Evolutionary conservation across 202 grass and related monocot species (phyloP).

Genomic region (Schoenoplectus tabernaemontani): DNA sequence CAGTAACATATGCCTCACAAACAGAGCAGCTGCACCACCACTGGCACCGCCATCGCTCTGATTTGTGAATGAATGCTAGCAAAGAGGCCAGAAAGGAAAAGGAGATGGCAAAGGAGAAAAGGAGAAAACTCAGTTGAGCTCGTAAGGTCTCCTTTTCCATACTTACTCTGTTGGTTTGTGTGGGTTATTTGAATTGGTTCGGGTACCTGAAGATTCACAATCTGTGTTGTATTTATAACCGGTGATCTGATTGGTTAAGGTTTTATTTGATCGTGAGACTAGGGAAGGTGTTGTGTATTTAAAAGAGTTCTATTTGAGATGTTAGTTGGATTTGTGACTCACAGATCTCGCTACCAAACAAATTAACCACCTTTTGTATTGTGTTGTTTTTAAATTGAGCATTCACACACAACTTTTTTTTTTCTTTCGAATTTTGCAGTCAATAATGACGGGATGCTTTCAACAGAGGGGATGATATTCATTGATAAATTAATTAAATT

Average conservation of each 20-base stretch:
- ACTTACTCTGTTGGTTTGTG: slow-evolving; percentile 7
- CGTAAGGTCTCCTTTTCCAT: slow-evolving; percentile 34
- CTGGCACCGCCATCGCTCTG: slow-evolving; percentile 15
- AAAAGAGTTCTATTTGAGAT: neutral
- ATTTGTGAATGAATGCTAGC: slow-evolving; percentile 21
- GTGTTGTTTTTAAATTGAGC: neutral
- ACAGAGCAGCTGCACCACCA: slow-evolving; percentile 77
- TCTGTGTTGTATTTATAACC: neutral
- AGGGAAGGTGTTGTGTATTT: slow-evolving; percentile 10
- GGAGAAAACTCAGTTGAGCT: slow-evolving; percentile 25
- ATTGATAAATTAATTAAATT: neutral
- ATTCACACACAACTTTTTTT: neutral
- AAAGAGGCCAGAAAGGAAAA: slow-evolving; percentile 38
- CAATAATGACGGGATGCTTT: neutral
- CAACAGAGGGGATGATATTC: neutral
- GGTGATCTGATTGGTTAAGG: neutral
- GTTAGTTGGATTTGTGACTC: slow-evolving; percentile 9
- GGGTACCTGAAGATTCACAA: neutral
- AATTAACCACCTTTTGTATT: slow-evolving; percentile 22
- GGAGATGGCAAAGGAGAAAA: slow-evolving; percentile 45
- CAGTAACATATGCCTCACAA: slow-evolving; percentile 70
- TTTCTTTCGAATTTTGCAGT: neutral
- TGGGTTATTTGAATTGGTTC: slow-evolving; percentile 20
- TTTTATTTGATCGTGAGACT: neutral
- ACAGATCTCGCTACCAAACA: slow-evolving; percentile 6